These are phyloP conservation scores for Gossypium herbaceum DNA, from an alignment of 345 rosid genomes.

Conservation along the genomic window DNA sequence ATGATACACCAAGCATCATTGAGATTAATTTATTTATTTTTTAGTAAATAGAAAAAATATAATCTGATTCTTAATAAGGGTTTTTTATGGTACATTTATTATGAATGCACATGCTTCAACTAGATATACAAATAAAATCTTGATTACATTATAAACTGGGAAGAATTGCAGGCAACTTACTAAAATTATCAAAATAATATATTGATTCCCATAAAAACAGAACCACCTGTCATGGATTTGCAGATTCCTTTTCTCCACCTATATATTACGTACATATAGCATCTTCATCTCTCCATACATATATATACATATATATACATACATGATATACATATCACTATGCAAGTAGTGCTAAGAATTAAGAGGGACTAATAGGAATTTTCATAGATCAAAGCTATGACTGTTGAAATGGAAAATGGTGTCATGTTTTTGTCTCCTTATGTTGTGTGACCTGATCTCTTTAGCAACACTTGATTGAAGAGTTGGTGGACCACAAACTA, in stretches of 20 bases:
- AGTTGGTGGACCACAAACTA: slow-evolving; percentile 75
- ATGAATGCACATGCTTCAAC: too few species aligned
- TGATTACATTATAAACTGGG: neutral
- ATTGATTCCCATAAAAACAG: neutral
- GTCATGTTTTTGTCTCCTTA: slow-evolving; percentile 33
- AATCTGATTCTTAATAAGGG: too few species aligned
- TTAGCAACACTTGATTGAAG: slow-evolving; percentile 72
- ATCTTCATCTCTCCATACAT: neutral
- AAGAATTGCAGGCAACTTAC: neutral
- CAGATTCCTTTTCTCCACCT: neutral
- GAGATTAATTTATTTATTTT: too few species aligned
- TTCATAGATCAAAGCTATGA: slow-evolving; percentile 17
- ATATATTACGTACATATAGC: neutral
- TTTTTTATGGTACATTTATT: too few species aligned
- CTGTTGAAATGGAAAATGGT: slow-evolving; percentile 36
- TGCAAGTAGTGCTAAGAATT: neutral
- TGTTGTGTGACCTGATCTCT: slow-evolving; percentile 63
- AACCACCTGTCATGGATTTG: neutral
- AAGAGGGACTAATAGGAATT: neutral
- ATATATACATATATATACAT: neutral
- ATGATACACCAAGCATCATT: too few species aligned
- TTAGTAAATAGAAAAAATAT: too few species aligned
- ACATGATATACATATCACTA: neutral
- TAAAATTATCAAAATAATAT: neutral
- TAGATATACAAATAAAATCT: too few species aligned